These are phyloP conservation scores for Panaeolus cyanescens DNA, from an alignment of 768 basidiomycete genomes.

Conservation along the genomic window DNA sequence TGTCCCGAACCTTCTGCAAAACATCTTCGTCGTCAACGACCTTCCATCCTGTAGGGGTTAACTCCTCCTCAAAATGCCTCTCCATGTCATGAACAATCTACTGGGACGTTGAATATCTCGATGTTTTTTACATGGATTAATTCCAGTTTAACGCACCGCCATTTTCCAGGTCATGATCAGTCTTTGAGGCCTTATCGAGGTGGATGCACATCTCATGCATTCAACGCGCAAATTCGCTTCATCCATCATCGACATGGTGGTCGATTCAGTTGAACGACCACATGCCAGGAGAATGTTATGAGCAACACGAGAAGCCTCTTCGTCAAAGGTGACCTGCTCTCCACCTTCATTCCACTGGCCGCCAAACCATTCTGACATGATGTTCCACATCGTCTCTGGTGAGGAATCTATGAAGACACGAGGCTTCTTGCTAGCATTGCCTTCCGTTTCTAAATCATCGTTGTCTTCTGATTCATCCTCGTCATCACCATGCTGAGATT, in stretches of 20 bases:
- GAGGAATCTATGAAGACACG: background rate
- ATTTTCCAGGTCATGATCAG: conserved; percentile 33
- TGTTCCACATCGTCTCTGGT: conserved; percentile 7
- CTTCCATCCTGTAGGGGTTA: conserved; percentile 11
- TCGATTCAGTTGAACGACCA: conserved; percentile 26
- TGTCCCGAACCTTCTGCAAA: conserved; percentile 6
- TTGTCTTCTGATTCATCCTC: conserved; percentile 5
- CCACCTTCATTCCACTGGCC: conserved; percentile 24
- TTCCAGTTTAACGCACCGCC: conserved; percentile 23
- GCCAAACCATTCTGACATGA: conserved; percentile 3
- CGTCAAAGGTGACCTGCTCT: conserved; percentile 24
- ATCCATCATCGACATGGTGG: conserved; percentile 24
- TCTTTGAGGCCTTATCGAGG: conserved; percentile 13
- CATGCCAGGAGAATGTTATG: conserved; percentile 23
- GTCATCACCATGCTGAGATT: background rate
- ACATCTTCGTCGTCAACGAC: conserved; percentile 12
- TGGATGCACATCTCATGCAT: conserved; percentile 25
- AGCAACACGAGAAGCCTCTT: conserved; percentile 25
- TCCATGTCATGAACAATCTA: conserved; percentile 31
- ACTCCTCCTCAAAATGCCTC: conserved; percentile 19
- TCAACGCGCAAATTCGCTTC: conserved; percentile 26
- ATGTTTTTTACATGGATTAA: background rate
- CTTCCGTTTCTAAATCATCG: background rate
- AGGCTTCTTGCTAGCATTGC: background rate
- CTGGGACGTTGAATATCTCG: background rate